A percentile compares a stretch with the other conserved stretches of the same genome.
These are phyloP conservation scores for Phaffomyces thermotolerans DNA, from an alignment of 805 yeast genomes.

Conservation along the genomic window DNA sequence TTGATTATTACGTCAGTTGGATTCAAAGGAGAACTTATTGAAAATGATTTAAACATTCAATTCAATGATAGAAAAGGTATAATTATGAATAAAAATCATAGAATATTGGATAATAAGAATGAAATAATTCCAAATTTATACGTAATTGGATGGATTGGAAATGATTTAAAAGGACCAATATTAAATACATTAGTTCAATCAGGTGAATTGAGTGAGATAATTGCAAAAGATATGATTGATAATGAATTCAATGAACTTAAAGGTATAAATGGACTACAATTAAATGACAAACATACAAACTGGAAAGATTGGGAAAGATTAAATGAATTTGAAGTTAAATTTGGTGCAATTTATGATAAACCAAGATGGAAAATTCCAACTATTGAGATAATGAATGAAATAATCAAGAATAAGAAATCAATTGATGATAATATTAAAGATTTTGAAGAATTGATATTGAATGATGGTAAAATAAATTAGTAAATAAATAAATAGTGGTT, in stretches of 20 bases:
- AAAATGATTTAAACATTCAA: constrained; percentile 36
- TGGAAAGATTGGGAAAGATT: constrained; percentile 68
- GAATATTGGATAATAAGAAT: constrained; percentile 27
- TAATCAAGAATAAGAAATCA: constrained; percentile 12
- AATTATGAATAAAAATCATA: constrained; percentile 40
- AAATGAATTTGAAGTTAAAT: constrained; percentile 42
- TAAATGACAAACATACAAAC: constrained; percentile 26
- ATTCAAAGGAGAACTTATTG: constrained; percentile 60
- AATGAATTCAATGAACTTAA: constrained; percentile 14
- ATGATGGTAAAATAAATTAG: not conserved
- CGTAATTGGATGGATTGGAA: constrained; percentile 86
- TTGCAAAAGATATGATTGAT: constrained; percentile 47
- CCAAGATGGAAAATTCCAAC: constrained; percentile 50
- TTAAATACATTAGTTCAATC: constrained; percentile 87
- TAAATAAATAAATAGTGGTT: no score
- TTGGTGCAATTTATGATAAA: constrained; percentile 45
- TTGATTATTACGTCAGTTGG: constrained; percentile 79
- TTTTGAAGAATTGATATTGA: not conserved
- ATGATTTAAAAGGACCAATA: constrained; percentile 84
- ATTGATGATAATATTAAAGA: not conserved
- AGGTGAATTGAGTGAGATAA: constrained; percentile 59
- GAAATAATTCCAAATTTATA: constrained; percentile 46
- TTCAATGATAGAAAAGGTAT: constrained; percentile 39
- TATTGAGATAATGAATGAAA: constrained; percentile 41
- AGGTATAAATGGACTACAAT: constrained; percentile 26